A percentile compares a stretch with the other conserved stretches of the same genome.
Evolutionary conservation across 1,139 yeast genomes (phyloP).

Genomic region (Pichia sp.): DNA sequence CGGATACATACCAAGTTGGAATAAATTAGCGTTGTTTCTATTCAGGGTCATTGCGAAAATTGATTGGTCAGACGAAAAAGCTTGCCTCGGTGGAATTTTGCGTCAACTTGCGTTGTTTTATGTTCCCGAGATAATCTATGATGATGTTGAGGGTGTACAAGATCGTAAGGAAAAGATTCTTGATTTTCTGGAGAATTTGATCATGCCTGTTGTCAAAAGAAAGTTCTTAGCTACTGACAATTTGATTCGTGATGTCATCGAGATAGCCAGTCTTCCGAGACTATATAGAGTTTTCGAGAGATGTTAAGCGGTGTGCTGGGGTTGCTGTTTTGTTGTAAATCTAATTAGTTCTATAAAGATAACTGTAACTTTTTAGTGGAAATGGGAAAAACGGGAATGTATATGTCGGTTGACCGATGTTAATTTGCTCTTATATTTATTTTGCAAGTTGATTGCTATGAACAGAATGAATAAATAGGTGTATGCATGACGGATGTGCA

Average conservation of each 20-base stretch:
- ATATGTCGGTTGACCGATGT: too few species aligned
- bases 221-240: constrained; percentile 58
- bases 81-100: constrained; percentile 59
- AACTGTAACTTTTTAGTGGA: too few species aligned
- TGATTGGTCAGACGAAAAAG: constrained; percentile 59
- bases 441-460: too few species aligned
- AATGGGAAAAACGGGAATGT: too few species aligned
- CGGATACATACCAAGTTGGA: constrained; percentile 53
- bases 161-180: constrained; percentile 24
- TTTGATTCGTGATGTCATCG: constrained; percentile 53
- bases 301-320: constrained; percentile 38
- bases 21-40: constrained; percentile 62
- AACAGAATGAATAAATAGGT: too few species aligned
- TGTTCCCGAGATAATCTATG: constrained; percentile 51
- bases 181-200: constrained; percentile 41
- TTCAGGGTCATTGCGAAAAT: constrained; percentile 52
- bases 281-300: constrained; percentile 88
- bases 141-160: constrained; percentile 25
- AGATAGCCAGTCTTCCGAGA: constrained; percentile 89
- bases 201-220: constrained; percentile 63
- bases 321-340: too few species aligned
- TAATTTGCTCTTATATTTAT: too few species aligned
- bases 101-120: constrained; percentile 67
- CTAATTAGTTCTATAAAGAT: too few species aligned
- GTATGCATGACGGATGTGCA: too few species aligned